Evolutionary conservation across 148 eudicot species (phyloP).

Genomic region (Camellia granthamiana): DNA sequence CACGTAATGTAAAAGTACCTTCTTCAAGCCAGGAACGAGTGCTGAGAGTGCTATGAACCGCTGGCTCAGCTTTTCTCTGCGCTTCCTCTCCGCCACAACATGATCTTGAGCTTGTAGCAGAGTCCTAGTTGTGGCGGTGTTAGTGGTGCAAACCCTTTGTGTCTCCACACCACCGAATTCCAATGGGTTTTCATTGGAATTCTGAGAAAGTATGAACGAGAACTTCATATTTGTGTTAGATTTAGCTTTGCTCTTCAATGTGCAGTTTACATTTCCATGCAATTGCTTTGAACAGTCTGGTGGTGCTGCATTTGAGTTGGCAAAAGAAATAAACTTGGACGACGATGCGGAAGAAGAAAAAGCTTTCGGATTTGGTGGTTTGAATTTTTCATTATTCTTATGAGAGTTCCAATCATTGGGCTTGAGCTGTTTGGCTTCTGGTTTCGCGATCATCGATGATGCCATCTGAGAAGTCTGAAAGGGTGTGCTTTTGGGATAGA

Average conservation of each 20-base stretch:
- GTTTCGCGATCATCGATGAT: not conserved
- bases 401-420: not conserved
- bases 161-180: not conserved
- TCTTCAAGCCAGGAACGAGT: conserved; percentile 34
- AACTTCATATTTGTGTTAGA: no score
- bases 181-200: no score
- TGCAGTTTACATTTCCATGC: not conserved
- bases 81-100: conserved; percentile 39
- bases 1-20: conserved; percentile 27
- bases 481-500: not conserved
- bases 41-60: conserved; percentile 47
- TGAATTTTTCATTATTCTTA: not conserved
- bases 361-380: not conserved
- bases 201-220: no score
- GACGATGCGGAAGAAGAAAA: not conserved
- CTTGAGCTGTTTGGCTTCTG: not conserved
- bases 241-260: no score
- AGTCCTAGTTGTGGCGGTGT: not conserved
- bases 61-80: conserved; percentile 44
- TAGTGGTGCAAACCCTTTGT: not conserved
- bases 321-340: not conserved
- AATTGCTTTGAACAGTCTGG: not conserved
- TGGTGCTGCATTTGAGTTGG: not conserved
- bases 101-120: conserved; percentile 23
- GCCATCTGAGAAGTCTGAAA: not conserved